Evolutionary conservation across 2,329 filamentous ascomycete genomes (phyloP), one percentile per base, ranked within the genome.

Genomic region (Aspergillus novoparasiticus): DNA sequence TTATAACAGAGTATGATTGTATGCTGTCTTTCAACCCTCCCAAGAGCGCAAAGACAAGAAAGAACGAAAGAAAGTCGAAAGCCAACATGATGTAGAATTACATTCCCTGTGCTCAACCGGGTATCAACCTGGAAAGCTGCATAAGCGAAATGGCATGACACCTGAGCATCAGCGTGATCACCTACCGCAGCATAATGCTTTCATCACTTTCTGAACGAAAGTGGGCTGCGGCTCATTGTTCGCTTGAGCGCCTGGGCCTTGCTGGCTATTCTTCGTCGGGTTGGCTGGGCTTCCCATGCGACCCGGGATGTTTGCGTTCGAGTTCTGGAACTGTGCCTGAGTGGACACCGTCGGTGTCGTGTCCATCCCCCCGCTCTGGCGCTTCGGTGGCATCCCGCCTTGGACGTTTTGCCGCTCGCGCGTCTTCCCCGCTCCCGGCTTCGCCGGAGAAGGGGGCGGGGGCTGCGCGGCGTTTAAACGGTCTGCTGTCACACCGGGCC

Each of bases 301-400:
- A 54, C 74, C 73, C 57, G 90, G 87, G 69, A 96, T 86, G 79
- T 97, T 95, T 78, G 93, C 92, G 75, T 91, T 92, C 82, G 93
- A 97, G 85, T 93, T 94, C 83, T 96, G 93, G 85, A 97, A 97
- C 78, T 97, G 94, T 70, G 94, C 94, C 80, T 96, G 92, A 68
- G 93, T 97, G 76, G 93, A 97, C 73, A 91, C 92, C 76, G 94
- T 90, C 71, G 93, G 92, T 68, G 94, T 94, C 75, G 90, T 87
- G 78, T 96, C 92, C 78, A 80, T 66, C 57, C 76, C 78, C 69
- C 75, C 79, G 85, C 89, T 93, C 81, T 87, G 87, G 82, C 93
- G 88, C 84, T 94, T 91, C 76, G 87, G 85, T 79, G 86, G 86
- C 78, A 89, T 86, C 75, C 86, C 89, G 84, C 87, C 90, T 84